phyloP scores from a whole-genome alignment of 2,329 filamentous ascomycete species.

The Ophiostoma novo-ulmi region DNA sequence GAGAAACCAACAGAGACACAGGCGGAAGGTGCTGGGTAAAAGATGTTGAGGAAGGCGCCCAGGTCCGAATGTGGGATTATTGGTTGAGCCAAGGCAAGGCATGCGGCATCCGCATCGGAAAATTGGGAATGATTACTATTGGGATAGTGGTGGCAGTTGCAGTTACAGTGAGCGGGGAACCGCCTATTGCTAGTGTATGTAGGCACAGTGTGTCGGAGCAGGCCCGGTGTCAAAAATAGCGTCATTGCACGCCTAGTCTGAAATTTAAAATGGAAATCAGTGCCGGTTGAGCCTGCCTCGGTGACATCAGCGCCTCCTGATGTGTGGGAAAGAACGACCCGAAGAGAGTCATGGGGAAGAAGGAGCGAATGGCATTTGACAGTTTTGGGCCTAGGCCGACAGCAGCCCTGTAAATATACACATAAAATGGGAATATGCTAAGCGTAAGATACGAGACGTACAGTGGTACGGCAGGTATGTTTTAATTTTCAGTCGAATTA shows the following conservation, averaged over 20 bases:
- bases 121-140: no score
- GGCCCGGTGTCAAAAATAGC: not conserved
- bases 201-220: not conserved
- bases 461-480: no score
- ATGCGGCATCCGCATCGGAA: slow-evolving; percentile 5
- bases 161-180: slow-evolving; percentile 11
- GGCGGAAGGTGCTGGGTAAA: not conserved
- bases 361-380: not conserved
- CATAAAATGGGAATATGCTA: no score
- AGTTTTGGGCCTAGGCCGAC: slow-evolving; percentile 4
- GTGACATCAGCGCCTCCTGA: slow-evolving; percentile 8
- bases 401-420: not conserved
- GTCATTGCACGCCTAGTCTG: not conserved
- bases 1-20: not conserved
- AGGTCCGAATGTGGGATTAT: slow-evolving; percentile 9
- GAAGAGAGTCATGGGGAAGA: slow-evolving; percentile 8
- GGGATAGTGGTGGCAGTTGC: slow-evolving; percentile 9
- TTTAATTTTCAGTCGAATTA: not conserved
- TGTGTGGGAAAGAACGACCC: slow-evolving; percentile 5
- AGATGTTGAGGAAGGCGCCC: slow-evolving; percentile 15
- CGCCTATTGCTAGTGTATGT: not conserved
- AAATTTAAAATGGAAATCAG: not conserved
- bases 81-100: slow-evolving; percentile 14
- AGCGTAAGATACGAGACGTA: no score
- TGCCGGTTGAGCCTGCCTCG: not conserved